A percentile compares a stretch with the other conserved stretches of the same genome.
Conservation (phyloP, 129 eudicot genomes). For the Flaveria ramosissima region DNA sequence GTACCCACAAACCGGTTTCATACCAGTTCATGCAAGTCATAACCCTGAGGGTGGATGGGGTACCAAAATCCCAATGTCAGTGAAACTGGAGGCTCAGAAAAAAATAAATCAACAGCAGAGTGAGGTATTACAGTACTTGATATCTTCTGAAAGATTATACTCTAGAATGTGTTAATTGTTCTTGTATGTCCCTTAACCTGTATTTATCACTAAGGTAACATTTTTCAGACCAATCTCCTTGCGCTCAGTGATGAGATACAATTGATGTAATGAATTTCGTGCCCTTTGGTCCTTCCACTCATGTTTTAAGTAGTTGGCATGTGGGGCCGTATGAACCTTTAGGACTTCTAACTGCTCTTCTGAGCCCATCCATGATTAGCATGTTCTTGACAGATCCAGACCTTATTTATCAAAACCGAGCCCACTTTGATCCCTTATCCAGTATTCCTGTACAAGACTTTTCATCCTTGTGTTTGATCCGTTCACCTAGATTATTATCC, state of each 20-base stretch:
- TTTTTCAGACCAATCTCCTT: background rate
- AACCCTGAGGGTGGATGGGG: constrained; percentile 26
- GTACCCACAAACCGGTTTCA: constrained; percentile 38
- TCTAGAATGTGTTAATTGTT: background rate
- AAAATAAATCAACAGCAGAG: constrained; percentile 55
- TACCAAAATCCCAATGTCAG: constrained; percentile 37
- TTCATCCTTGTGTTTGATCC: too few species aligned
- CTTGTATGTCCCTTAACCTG: background rate
- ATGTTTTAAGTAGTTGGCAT: background rate
- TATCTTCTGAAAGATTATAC: background rate
- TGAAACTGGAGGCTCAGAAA: constrained; percentile 52
- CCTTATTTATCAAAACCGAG: background rate
- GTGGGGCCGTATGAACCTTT: background rate
- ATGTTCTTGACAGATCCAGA: background rate
- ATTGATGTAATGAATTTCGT: background rate
- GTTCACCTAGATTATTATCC: too few species aligned
- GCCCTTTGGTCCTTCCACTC: background rate
- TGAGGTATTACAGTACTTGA: constrained; percentile 49
- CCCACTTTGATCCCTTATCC: background rate
- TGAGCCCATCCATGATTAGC: background rate
- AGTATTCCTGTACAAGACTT: background rate
- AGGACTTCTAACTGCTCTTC: too few species aligned
- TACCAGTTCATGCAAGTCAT: constrained; percentile 32
- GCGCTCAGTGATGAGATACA: background rate
- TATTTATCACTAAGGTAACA: background rate